These are phyloP conservation scores for carrot (Daucus carota) DNA, from an alignment of 129 eudicot species.

Conservation along the genomic window DNA sequence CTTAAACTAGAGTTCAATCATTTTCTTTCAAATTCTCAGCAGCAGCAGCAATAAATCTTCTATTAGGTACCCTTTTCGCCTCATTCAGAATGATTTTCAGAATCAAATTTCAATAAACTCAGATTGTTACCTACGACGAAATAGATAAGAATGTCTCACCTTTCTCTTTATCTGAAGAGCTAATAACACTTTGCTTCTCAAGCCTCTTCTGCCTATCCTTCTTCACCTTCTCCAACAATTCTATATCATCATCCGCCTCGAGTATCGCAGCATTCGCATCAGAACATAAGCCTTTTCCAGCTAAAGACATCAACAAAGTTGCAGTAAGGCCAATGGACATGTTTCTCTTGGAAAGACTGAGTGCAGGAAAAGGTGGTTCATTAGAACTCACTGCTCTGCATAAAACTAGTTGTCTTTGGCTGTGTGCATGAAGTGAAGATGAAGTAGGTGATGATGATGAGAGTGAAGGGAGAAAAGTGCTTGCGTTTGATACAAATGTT, in stretches of 20 bases:
- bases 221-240: constrained; percentile 80
- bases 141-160: constrained; percentile 26
- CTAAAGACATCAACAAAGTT: constrained; percentile 36
- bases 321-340: constrained; percentile 55
- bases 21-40: neutral
- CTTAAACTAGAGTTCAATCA: neutral
- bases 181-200: constrained; percentile 72
- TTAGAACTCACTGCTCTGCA: constrained; percentile 36
- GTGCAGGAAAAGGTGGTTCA: constrained; percentile 23
- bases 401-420: constrained; percentile 19
- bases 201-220: constrained; percentile 84
- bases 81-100: neutral
- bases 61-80: neutral
- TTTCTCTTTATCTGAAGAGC: constrained; percentile 60
- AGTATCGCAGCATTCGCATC: constrained; percentile 68
- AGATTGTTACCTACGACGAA: neutral
- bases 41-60: neutral
- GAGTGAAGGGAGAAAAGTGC: constrained; percentile 30
- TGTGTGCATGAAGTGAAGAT: constrained; percentile 17
- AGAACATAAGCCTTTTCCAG: constrained; percentile 19
- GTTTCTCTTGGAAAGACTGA: constrained; percentile 50
- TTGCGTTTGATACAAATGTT: constrained; percentile 56
- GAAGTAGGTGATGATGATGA: constrained; percentile 41
- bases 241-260: constrained; percentile 89
- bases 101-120: neutral